Conservation (phyloP, 78 protist genomes). For the Cavenderia fasciculata region DNA sequence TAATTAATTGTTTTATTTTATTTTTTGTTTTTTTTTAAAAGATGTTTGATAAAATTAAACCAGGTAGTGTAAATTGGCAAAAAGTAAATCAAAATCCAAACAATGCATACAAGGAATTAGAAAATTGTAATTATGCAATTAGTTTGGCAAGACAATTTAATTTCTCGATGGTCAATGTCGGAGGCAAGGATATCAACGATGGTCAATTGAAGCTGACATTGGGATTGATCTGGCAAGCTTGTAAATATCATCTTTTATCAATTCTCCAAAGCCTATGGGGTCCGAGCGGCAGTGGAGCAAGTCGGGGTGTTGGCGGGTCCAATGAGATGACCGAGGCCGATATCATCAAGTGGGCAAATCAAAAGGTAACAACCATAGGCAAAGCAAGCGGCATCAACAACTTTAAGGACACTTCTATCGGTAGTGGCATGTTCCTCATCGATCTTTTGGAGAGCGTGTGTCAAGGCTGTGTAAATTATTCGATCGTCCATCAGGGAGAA, state of each 20-base stretch:
- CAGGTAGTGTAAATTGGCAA: slow-evolving; percentile 77
- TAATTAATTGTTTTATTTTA: neutral
- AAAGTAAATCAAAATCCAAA: slow-evolving; percentile 57
- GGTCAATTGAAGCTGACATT: slow-evolving; percentile 90
- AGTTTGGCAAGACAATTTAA: slow-evolving; percentile 66
- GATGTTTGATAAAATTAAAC: slow-evolving; percentile 83
- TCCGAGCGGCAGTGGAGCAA: neutral
- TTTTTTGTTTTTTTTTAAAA: neutral
- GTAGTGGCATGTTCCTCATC: slow-evolving; percentile 76
- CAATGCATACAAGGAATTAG: slow-evolving; percentile 81
- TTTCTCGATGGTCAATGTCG: slow-evolving; percentile 87
- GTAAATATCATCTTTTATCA: slow-evolving; percentile 30
- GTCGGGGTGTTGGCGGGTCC: neutral
- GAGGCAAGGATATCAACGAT: slow-evolving; percentile 90
- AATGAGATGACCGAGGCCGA: slow-evolving; percentile 20
- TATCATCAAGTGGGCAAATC: slow-evolving; percentile 59
- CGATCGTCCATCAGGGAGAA: slow-evolving; percentile 67
- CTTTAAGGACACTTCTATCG: slow-evolving; percentile 79
- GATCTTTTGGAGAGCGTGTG: slow-evolving; percentile 79
- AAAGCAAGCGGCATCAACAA: slow-evolving; percentile 30
- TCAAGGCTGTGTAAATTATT: slow-evolving; percentile 43
- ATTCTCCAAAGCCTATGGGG: neutral
- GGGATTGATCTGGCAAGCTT: slow-evolving; percentile 90
- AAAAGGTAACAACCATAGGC: slow-evolving; percentile 37
- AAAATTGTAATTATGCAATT: slow-evolving; percentile 92